Base-by-base conservation (phyloP, 306 rosid species). In the Vigna angularis region DNA sequence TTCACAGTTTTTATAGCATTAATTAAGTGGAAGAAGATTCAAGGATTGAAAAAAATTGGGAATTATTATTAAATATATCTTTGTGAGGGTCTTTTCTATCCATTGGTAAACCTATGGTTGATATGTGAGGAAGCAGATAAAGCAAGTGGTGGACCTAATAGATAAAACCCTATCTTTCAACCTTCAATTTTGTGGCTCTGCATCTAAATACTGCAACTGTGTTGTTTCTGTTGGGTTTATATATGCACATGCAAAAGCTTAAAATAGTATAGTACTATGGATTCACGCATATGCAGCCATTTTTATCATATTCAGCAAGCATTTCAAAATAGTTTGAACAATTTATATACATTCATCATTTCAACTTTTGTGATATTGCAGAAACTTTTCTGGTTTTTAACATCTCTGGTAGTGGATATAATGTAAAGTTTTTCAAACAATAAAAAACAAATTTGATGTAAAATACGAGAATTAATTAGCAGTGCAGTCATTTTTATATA, bases 151-250 rank as follows among this genome's bases (percentile, higher is more conserved):
- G 90, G 82, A 84, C 53, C 51, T 16, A 58, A 81, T 24, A 76
- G 93, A 91, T 87, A 87, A 85, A 86, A 82, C 76, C 82, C 84
- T 86, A 91, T 91, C 93, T 83, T 77, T 62, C 1, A 61, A 71
- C 14, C 69, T 74, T 78, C 47, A 58, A 75, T 83, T 26, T 70
- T 85, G 83, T 86, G 91, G 87, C 40, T 82, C 42, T 53, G 18
- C 4, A 36, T 57, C 2, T 50, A 20, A 68, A n/a, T 66, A 16
- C 40, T 42, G 53, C 73, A 55, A 70, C 40, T 18, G 0, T 61
- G 58, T 62, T 70, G 47, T 24, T 1, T 17, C 10, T 59, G 34
- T 45, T 75, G 49, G 9, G 4, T 28, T 48, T 75, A 4, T 38
- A 36, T 64, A 17, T 9, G 36, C 28, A 9, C 16, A 59, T 22